Conservation (phyloP, 1,284 basidiomycete species). For the Melampsora larici-populina region DNA sequence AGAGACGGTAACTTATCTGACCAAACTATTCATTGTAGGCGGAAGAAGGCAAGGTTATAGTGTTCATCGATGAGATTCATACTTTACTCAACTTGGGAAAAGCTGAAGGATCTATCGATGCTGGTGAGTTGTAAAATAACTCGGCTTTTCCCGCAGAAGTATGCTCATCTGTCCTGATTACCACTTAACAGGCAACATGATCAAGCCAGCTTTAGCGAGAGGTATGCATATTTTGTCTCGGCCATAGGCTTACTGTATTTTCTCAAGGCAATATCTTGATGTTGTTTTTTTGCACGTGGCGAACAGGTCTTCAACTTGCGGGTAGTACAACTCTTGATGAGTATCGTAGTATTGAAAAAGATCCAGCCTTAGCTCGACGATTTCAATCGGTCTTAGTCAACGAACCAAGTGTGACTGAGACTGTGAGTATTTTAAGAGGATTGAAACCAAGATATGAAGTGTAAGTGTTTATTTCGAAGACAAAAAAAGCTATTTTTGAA, state of each 20-base stretch:
- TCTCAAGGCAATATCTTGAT: constrained; percentile 43
- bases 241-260: neutral
- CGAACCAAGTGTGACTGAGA: constrained; percentile 69
- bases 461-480: constrained; percentile 2
- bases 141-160: neutral
- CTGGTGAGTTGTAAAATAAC: constrained; percentile 49
- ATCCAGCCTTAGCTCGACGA: constrained; percentile 80
- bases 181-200: constrained; percentile 66
- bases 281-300: constrained; percentile 64
- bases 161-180: neutral
- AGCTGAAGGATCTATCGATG: constrained; percentile 84
- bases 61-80: constrained; percentile 86
- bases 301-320: constrained; percentile 73
- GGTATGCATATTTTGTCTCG: constrained; percentile 11
- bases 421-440: constrained; percentile 73
- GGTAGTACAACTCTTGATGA: constrained; percentile 82
- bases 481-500: neutral
- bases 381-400: constrained; percentile 84
- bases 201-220: constrained; percentile 62
- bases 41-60: constrained; percentile 59
- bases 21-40: constrained; percentile 54
- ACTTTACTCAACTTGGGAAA: constrained; percentile 82
- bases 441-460: constrained; percentile 78
- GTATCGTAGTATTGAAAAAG: constrained; percentile 87
- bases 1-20: neutral